Conservation (phyloP, 1,284 basidiomycete genomes). For the Ustilago curta region DNA sequence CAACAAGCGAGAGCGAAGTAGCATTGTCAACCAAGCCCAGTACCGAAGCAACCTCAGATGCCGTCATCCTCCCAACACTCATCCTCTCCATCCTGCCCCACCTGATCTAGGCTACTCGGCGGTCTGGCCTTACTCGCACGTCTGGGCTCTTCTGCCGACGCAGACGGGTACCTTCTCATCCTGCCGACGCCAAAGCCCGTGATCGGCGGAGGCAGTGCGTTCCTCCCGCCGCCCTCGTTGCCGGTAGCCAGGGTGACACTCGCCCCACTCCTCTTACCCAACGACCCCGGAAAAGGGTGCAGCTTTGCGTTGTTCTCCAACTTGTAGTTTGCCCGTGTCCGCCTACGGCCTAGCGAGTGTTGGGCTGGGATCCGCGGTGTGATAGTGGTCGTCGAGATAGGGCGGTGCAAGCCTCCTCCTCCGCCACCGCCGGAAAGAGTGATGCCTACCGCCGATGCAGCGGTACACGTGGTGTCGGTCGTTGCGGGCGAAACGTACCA, state of each 20-base stretch:
- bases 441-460: not conserved
- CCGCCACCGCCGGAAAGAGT: not conserved
- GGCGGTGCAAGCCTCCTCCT: slow-evolving; percentile 11
- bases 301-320: slow-evolving; percentile 44
- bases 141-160: not conserved
- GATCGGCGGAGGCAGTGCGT: slow-evolving; percentile 25
- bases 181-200: slow-evolving; percentile 31
- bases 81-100: slow-evolving; percentile 6
- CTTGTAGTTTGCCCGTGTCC: slow-evolving; percentile 33
- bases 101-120: not conserved
- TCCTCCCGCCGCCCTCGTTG: not conserved
- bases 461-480: not conserved
- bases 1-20: too few species aligned
- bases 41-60: too few species aligned
- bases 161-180: slow-evolving; percentile 17
- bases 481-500: slow-evolving; percentile 18
- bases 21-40: too few species aligned
- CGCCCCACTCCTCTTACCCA: slow-evolving; percentile 7
- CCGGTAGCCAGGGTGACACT: not conserved
- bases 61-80: slow-evolving; percentile 39
- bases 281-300: slow-evolving; percentile 37
- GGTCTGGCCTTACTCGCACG: not conserved
- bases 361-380: slow-evolving; percentile 16
- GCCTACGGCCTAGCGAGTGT: slow-evolving; percentile 20
- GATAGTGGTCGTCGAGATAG: slow-evolving; percentile 1